phyloP scores from a whole-genome alignment of 2,329 filamentous ascomycete genomes.

The Talaromyces sp. region DNA sequence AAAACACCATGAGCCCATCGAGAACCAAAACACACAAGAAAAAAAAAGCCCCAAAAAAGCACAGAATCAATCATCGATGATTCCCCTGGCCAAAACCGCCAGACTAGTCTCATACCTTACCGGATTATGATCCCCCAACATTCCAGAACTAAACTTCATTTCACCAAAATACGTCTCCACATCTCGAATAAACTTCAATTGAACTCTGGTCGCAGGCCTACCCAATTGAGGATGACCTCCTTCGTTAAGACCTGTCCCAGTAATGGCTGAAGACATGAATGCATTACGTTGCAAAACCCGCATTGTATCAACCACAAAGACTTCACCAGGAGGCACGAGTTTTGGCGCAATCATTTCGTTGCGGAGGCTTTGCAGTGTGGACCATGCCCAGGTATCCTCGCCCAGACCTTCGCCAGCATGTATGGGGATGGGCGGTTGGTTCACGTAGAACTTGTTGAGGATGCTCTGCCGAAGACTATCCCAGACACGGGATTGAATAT shows the following conservation, averaged over 20 bases:
- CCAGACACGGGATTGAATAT: conserved; percentile 64
- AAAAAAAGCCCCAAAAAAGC: background rate
- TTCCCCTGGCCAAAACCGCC: conserved; percentile 51
- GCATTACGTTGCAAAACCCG: conserved; percentile 63
- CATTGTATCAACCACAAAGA: conserved; percentile 66
- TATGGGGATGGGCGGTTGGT: conserved; percentile 40
- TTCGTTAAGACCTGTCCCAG: conserved; percentile 27
- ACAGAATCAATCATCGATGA: conserved; percentile 34
- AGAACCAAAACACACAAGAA: background rate
- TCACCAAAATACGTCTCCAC: conserved; percentile 67
- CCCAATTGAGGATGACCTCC: conserved; percentile 50
- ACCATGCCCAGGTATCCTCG: conserved; percentile 64
- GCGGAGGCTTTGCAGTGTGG: conserved; percentile 61
- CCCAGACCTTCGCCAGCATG: conserved; percentile 48
- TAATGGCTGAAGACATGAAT: conserved; percentile 54
- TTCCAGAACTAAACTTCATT: conserved; percentile 64
- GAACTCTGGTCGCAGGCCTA: conserved; percentile 61
- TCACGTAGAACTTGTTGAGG: conserved; percentile 56
- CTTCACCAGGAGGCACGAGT: conserved; percentile 68
- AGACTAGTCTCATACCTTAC: conserved; percentile 67
- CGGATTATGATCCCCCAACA: conserved; percentile 72
- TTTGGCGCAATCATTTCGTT: conserved; percentile 65
- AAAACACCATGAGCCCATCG: background rate
- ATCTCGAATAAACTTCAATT: conserved; percentile 65
- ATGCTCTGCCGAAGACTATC: conserved; percentile 59